Percentiles rank a stretch among this genome's conserved stretches.
Conservation (phyloP, 305 asterid genomes). For the Salvia sclarea region DNA sequence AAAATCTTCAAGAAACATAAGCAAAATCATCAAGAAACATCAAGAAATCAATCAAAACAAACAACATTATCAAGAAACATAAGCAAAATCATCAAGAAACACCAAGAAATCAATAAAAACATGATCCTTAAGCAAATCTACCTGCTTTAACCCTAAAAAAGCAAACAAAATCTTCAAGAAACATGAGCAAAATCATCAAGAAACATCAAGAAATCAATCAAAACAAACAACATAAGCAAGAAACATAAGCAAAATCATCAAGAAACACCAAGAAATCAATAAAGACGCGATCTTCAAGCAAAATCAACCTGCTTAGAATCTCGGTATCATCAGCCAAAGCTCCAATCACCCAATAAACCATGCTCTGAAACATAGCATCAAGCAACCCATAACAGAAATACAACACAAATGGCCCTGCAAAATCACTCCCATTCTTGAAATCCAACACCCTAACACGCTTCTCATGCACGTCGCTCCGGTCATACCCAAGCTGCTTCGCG, state of each 20-base stretch:
- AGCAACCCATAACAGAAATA: constrained; percentile 88
- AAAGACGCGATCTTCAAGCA: too few relatives aligned
- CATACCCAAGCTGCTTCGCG: constrained; percentile 65
- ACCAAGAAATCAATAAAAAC: too few relatives aligned
- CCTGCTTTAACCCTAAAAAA: too few relatives aligned
- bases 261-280: neutral
- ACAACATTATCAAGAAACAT: neutral
- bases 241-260: neutral
- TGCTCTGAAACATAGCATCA: constrained; percentile 93
- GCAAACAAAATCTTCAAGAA: neutral
- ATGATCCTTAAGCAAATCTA: too few relatives aligned
- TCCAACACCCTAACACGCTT: constrained; percentile 42
- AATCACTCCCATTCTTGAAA: constrained; percentile 69
- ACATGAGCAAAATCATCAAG: neutral
- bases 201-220: neutral
- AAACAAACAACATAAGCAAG: neutral
- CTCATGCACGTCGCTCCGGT: constrained; percentile 41
- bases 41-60: neutral
- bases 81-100: neutral
- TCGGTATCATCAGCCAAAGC: constrained; percentile 89
- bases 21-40: neutral
- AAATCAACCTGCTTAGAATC: constrained; percentile 72
- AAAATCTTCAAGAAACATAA: too few relatives aligned
- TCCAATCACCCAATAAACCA: constrained; percentile 93
- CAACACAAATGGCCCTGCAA: constrained; percentile 80